These are phyloP conservation scores for Alternaria atra DNA, from an alignment of 2,329 filamentous ascomycete species.

Conservation along the genomic window DNA sequence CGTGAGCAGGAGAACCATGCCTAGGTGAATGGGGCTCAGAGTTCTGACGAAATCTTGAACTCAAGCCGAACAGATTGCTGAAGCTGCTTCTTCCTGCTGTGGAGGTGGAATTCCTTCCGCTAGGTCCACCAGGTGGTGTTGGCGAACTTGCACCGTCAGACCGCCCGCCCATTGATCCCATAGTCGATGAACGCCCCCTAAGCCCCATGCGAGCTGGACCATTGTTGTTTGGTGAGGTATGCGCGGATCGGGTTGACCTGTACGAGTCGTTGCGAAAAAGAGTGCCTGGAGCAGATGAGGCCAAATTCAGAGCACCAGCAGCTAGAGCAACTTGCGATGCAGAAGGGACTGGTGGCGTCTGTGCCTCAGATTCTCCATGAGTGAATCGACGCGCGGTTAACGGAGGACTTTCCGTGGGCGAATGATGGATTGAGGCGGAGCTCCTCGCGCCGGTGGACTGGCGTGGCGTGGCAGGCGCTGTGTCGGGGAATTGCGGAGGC, in stretches of 20 bases:
- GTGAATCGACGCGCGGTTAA: constrained; percentile 45
- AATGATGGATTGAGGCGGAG: constrained; percentile 44
- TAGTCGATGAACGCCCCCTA: constrained; percentile 85
- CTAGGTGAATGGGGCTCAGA: constrained; percentile 71
- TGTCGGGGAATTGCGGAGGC: constrained; percentile 56
- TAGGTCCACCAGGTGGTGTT: constrained; percentile 56
- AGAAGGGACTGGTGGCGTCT: constrained; percentile 55
- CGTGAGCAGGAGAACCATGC: constrained; percentile 67
- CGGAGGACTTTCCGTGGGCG: constrained; percentile 49
- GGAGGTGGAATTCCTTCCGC: constrained; percentile 78
- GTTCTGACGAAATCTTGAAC: constrained; percentile 79
- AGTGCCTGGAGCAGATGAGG: constrained; percentile 54
- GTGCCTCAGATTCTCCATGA: constrained; percentile 39
- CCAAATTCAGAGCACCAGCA: constrained; percentile 56
- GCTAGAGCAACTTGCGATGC: constrained; percentile 63
- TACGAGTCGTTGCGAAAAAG: constrained; percentile 69
- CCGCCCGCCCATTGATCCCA: constrained; percentile 80
- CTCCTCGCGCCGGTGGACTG: constrained; percentile 52
- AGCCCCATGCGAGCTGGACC: constrained; percentile 67
- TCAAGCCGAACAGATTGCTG: constrained; percentile 82
- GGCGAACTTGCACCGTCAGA: constrained; percentile 75
- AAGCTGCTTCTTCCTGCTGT: constrained; percentile 90
- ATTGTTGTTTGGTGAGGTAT: constrained; percentile 65
- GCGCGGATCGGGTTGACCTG: constrained; percentile 71
- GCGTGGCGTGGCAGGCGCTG: constrained; percentile 57